Base-by-base conservation (phyloP, 2,329 filamentous ascomycete species). In the Colletotrichum sp. region DNA sequence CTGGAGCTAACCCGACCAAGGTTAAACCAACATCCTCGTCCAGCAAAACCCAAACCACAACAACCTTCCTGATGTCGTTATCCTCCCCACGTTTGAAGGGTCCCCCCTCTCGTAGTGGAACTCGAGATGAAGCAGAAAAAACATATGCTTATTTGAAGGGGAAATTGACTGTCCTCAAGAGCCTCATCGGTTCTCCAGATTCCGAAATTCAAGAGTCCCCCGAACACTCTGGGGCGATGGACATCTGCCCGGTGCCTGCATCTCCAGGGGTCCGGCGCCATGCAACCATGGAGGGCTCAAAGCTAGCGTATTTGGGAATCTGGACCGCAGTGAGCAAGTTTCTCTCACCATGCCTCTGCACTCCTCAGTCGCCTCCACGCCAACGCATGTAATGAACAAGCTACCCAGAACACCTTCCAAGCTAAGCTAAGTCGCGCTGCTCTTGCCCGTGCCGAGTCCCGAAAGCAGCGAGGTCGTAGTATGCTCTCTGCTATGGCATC, bases 1-100 rank as follows among this genome's bases (percentile, higher is more conserved):
- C 73, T n/a, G 5, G 58, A 72, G 73, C 73, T 75, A 75, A 67
- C 64, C 73, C 70, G 56, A 58, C 48, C 56, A 68, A 68, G 73
- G 73, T 73, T 73, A 75, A 64, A 61, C 36, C 58, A 43, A 56
- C 38, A 73, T 68, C 73, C 64, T 32, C 16, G 55, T 21, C 34
- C 10, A n/a, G 30, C 52, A 15, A 32, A 52, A 55, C 62, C 26
- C 24, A 24, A 60, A 26, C 55, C 55, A 16, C 24, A 15, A 28
- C 56, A 32, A 36, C 58, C 56, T 60, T 21, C 62, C 38, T 26
- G 28, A 62, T 70, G 62, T 64, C 24, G 62, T 32, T 48, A 52
- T 30, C 36, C 16, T 8, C 16, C 34, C 34, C 10, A 30, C 55
- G 21, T 62, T 16, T 12, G 18, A 13, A 48, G 8, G 43, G 36